Evolutionary conservation across 1,139 yeast genomes (phyloP).

Genomic region (Ashbya aceris): DNA sequence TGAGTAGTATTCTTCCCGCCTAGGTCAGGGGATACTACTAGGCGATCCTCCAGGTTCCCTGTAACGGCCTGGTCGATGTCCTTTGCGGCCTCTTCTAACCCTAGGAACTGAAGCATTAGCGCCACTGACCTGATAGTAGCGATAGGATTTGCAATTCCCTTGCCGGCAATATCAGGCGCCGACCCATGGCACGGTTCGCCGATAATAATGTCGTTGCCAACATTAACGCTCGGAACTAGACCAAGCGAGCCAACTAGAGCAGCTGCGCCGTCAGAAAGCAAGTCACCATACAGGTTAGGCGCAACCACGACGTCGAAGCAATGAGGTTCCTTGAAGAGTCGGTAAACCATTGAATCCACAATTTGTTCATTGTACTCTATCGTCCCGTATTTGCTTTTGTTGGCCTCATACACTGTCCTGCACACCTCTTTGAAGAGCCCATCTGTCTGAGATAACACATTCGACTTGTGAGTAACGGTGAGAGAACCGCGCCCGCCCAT

Average conservation of each 20-base stretch:
- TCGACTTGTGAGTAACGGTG: constrained; percentile 94
- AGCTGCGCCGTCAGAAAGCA: constrained; percentile 96
- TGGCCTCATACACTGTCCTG: constrained; percentile 62
- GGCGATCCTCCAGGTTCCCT: constrained; percentile 75
- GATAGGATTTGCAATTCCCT: constrained; percentile 89
- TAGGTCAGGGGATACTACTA: constrained; percentile 83
- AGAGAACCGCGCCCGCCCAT: constrained; percentile 61
- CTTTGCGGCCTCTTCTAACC: constrained; percentile 82
- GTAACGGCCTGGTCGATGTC: constrained; percentile 91
- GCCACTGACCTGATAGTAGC: constrained; percentile 98
- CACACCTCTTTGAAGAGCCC: constrained; percentile 94
- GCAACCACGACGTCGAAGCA: constrained; percentile 96
- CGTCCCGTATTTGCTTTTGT: constrained; percentile 45
- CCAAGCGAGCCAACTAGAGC: constrained; percentile 97
- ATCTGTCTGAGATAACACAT: constrained; percentile 84
- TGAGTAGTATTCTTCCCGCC: constrained; percentile 85
- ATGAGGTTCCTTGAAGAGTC: constrained; percentile 97
- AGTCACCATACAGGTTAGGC: constrained; percentile 96
- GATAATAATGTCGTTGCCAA: constrained; percentile 89
- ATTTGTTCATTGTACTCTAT: constrained; percentile 84
- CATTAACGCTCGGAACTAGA: constrained; percentile 96
- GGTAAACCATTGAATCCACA: constrained; percentile 97
- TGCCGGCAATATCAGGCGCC: constrained; percentile 97
- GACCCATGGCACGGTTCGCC: constrained; percentile 99
- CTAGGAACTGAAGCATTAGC: constrained; percentile 93